Evolutionary conservation across 805 yeast genomes (phyloP).

Genomic region (Sugiyamaella boreocaroliniensis): DNA sequence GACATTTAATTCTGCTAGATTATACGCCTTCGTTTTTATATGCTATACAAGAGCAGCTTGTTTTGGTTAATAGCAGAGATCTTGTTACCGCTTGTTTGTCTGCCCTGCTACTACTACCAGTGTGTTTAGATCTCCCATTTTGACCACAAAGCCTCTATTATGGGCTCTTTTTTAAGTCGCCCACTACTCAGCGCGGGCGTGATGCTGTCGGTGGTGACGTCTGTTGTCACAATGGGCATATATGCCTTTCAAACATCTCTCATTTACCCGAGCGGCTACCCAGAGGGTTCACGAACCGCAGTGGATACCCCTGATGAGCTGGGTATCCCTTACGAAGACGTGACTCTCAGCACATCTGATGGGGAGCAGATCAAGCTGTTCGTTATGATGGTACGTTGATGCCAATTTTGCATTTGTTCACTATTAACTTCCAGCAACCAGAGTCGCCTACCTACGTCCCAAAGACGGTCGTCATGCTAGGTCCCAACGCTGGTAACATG

Average conservation of each 20-base stretch:
- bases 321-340: slow-evolving; percentile 58
- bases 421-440: slow-evolving; percentile 35
- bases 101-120: no score
- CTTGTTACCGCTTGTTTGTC: no score
- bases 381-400: slow-evolving; percentile 32
- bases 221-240: slow-evolving; percentile 15
- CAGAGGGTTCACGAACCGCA: slow-evolving; percentile 55
- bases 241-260: slow-evolving; percentile 47
- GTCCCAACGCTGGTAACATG: slow-evolving; percentile 95
- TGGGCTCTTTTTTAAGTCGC: slow-evolving; percentile 12
- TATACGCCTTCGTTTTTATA: no score
- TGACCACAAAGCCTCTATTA: not conserved
- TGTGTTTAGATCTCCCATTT: no score
- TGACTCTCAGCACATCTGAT: slow-evolving; percentile 59
- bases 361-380: slow-evolving; percentile 62
- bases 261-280: slow-evolving; percentile 78
- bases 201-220: slow-evolving; percentile 11
- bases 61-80: no score
- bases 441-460: slow-evolving; percentile 36
- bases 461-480: slow-evolving; percentile 68
- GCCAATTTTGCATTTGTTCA: not conserved
- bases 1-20: no score
- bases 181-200: slow-evolving; percentile 4
- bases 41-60: no score
- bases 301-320: slow-evolving; percentile 75